Conservation (phyloP, 768 basidiomycete species). For the Serendipita sp. region DNA sequence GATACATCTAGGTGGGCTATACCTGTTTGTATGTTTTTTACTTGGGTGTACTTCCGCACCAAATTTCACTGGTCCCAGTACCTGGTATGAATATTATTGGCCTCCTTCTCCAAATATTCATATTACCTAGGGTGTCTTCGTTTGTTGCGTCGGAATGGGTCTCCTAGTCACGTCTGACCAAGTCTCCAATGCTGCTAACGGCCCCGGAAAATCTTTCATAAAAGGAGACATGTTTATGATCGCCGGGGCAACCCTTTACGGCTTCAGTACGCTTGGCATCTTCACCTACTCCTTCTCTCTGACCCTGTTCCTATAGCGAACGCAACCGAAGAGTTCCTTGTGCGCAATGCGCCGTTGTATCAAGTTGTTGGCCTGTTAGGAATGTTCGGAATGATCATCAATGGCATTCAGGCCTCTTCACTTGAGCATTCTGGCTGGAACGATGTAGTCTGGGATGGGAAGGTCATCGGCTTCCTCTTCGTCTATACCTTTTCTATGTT, state of each 20-base stretch:
- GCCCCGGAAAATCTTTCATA: slow-evolving; percentile 42
- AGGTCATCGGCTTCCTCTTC: slow-evolving; percentile 35
- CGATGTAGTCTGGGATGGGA: slow-evolving; percentile 53
- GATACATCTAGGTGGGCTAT: slow-evolving; percentile 46
- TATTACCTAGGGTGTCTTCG: slow-evolving; percentile 40
- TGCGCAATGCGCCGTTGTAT: slow-evolving; percentile 61
- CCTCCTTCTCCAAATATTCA: not conserved
- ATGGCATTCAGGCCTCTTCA: slow-evolving; percentile 47
- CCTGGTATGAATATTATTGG: slow-evolving; percentile 29
- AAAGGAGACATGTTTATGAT: slow-evolving; percentile 83
- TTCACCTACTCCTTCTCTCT: not conserved
- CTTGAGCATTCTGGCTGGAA: slow-evolving; percentile 57
- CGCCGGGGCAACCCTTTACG: slow-evolving; percentile 69
- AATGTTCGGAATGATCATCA: slow-evolving; percentile 70
- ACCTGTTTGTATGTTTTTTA: slow-evolving; percentile 69
- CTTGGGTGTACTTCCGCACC: slow-evolving; percentile 67
- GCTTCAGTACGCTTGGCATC: slow-evolving; percentile 45
- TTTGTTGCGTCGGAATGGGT: slow-evolving; percentile 62
- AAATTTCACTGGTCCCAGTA: slow-evolving; percentile 75
- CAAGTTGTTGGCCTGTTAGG: slow-evolving; percentile 74
- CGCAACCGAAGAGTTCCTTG: slow-evolving; percentile 78
- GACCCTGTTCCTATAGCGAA: slow-evolving; percentile 37
- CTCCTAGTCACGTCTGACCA: slow-evolving; percentile 67
- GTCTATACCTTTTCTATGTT: slow-evolving; percentile 38
- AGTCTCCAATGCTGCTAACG: slow-evolving; percentile 55